Percentiles rank a stretch among this genome's conserved stretches.
Evolutionary conservation across 192 early-diverging fungal genomes (phyloP).

Genomic region (Rhizoclosmatium sp.): DNA sequence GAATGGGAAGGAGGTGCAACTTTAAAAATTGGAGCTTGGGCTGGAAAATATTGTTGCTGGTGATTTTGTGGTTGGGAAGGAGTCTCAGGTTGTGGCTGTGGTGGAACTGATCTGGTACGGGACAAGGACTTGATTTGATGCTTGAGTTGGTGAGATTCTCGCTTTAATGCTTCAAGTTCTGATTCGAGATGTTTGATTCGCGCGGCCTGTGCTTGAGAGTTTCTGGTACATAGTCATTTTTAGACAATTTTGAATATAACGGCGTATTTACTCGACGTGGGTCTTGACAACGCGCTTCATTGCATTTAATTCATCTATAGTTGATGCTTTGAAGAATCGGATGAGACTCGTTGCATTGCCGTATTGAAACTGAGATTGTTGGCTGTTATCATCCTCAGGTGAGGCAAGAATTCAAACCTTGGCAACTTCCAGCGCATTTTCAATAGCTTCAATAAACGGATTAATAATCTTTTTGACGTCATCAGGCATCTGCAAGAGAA

Average conservation of each 20-base stretch:
- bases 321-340: slow-evolving; percentile 4
- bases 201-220: slow-evolving; percentile 1
- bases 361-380: slow-evolving; percentile 16
- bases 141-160: neutral
- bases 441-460: slow-evolving; percentile 22
- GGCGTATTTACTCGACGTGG: slow-evolving; percentile 14
- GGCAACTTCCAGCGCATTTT: slow-evolving; percentile 22
- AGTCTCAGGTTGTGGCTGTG: neutral
- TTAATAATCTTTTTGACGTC: slow-evolving; percentile 21
- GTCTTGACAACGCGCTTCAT: slow-evolving; percentile 11
- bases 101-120: neutral
- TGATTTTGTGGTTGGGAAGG: neutral
- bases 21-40: slow-evolving; percentile 3
- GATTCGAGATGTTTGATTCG: slow-evolving; percentile 8
- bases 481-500: slow-evolving; percentile 2
- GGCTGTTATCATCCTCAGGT: neutral
- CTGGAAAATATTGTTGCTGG: neutral
- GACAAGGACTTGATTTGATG: neutral
- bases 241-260: neutral
- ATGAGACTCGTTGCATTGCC: slow-evolving; percentile 20
- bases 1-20: neutral
- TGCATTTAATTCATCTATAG: neutral
- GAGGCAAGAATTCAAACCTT: neutral
- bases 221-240: slow-evolving; percentile 9
- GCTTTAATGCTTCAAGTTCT: neutral